Conservation (phyloP, 139 green algal genomes). For the Micractinium conductrix region DNA sequence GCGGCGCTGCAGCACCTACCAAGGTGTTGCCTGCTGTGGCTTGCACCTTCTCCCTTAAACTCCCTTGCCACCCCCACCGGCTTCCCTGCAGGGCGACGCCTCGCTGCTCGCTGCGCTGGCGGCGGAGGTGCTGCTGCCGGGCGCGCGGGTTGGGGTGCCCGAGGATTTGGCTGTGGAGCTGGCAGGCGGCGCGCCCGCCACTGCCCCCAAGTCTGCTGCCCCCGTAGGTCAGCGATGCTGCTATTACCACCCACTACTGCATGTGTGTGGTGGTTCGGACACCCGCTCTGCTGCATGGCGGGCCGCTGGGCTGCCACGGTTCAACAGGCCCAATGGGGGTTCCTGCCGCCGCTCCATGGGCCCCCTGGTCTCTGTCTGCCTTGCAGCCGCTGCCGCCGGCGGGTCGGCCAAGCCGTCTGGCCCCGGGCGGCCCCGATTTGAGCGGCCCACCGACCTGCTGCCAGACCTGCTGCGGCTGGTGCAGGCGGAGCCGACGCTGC, state of each 20-base stretch:
- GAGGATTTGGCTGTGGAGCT: neutral
- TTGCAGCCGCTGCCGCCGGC: neutral
- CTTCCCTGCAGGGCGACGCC: neutral
- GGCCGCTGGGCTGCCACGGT: too few species aligned
- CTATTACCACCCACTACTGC: too few species aligned
- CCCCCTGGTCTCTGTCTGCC: too few species aligned
- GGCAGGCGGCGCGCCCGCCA: neutral
- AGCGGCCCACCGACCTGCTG: slow-evolving; percentile 42
- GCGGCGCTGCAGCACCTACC: too few species aligned
- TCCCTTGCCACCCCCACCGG: neutral
- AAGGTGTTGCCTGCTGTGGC: too few species aligned
- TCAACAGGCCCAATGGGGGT: too few species aligned
- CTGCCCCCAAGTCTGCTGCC: neutral
- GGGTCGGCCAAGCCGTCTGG: neutral
- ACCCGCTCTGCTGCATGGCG: too few species aligned
- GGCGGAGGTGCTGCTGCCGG: slow-evolving; percentile 21
- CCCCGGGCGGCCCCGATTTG: neutral
- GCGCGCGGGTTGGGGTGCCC: slow-evolving; percentile 8
- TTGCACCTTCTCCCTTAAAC: neutral
- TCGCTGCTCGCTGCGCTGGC: slow-evolving; percentile 26
- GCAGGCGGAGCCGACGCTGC: slow-evolving; percentile 15
- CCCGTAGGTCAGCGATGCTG: slow-evolving; percentile 14
- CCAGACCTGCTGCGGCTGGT: slow-evolving; percentile 51
- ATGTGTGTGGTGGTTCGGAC: too few species aligned
- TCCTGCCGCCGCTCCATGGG: neutral